Conservation (phyloP, 2,329 filamentous ascomycete species). For the Corynespora cassiicola region DNA sequence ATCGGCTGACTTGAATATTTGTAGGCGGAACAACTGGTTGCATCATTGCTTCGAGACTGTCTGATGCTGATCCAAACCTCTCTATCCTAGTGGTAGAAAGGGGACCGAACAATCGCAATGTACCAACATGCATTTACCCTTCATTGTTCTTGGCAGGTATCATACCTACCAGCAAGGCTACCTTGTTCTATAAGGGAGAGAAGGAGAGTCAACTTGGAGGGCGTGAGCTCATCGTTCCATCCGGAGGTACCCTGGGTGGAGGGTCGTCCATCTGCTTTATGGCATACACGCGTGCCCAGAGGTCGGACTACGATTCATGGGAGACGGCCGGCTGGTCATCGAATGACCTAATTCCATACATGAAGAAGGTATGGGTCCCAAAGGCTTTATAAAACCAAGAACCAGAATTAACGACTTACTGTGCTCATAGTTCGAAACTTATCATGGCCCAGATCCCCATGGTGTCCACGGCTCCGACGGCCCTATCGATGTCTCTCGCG, state of each 20-base stretch:
- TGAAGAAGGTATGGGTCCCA: conserved; percentile 61
- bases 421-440: conserved; percentile 61
- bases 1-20: conserved; percentile 55
- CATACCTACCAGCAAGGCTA: conserved; percentile 56
- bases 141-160: conserved; percentile 59
- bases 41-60: conserved; percentile 58
- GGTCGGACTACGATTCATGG: conserved; percentile 60
- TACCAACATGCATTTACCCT: conserved; percentile 59
- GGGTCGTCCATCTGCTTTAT: conserved; percentile 54
- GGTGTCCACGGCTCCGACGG: conserved; percentile 61
- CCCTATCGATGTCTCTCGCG: conserved; percentile 62
- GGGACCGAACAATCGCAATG: conserved; percentile 60
- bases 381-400: too few relatives aligned
- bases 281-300: conserved; percentile 54
- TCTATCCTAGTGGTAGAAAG: conserved; percentile 62
- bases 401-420: too few relatives aligned
- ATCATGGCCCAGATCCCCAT: conserved; percentile 54
- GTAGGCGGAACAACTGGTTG: conserved; percentile 56
- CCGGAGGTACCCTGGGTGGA: conserved; percentile 65
- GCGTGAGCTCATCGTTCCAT: conserved; percentile 52
- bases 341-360: conserved; percentile 59
- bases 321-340: conserved; percentile 59
- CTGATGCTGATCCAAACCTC: conserved; percentile 57
- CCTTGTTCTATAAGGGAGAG: conserved; percentile 60
- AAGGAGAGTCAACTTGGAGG: conserved; percentile 54